These are phyloP conservation scores for Nematocida ausubeli DNA, from an alignment of 371 early-diverging fungal genomes.

Conservation along the genomic window DNA sequence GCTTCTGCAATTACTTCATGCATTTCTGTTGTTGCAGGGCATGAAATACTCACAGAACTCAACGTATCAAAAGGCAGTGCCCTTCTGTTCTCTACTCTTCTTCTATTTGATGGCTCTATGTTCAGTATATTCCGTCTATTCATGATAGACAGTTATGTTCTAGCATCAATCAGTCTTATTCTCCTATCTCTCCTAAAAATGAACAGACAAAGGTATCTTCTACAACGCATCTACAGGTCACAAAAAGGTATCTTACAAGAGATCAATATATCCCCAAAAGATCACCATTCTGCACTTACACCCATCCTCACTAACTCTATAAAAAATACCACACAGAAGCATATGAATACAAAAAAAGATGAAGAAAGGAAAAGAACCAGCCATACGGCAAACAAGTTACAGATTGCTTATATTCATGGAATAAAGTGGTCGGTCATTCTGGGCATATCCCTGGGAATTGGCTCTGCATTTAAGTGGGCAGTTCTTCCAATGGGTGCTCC, in stretches of 20 bases:
- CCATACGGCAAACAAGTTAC: background rate
- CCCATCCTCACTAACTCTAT: background rate
- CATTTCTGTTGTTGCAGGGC: background rate
- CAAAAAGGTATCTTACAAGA: background rate
- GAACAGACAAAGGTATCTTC: background rate
- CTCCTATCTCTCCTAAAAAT: conserved; percentile 19
- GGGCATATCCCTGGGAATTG: conserved; percentile 19
- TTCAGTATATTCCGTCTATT: conserved; percentile 31
- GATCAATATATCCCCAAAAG: background rate
- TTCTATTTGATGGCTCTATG: conserved; percentile 37
- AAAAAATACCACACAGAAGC: background rate
- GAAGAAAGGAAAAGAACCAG: background rate
- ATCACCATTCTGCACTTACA: background rate
- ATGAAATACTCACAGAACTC: background rate
- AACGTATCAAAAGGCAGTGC: background rate
- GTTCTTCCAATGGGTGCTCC: conserved; percentile 48
- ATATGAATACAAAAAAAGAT: no score
- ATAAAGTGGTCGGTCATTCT: conserved; percentile 17
- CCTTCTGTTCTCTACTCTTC: background rate
- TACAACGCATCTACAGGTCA: background rate
- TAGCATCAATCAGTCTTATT: background rate
- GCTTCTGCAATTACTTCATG: background rate
- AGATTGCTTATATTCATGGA: background rate
- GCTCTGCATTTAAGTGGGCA: conserved; percentile 31
- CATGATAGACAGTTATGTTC: conserved; percentile 50